Evolutionary conservation across 495 filamentous ascomycete genomes (phyloP).

Genomic region (Annulohypoxylon stygium): DNA sequence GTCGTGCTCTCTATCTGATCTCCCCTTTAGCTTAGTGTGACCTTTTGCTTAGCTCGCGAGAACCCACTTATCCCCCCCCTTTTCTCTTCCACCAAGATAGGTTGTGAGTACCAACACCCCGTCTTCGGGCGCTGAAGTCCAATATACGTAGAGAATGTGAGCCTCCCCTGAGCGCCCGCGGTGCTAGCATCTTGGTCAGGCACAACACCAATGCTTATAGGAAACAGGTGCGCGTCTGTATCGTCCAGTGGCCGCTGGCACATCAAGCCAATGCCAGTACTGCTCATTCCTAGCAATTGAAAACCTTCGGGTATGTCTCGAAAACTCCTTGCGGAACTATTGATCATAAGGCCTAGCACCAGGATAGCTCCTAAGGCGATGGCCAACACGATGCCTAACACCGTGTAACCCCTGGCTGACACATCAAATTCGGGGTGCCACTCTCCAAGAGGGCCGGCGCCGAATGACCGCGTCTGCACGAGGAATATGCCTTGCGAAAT

Average conservation of each 20-base stretch:
- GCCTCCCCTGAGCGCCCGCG: neutral
- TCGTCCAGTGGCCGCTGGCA: neutral
- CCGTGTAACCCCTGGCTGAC: neutral
- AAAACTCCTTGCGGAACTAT: neutral
- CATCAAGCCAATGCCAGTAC: neutral
- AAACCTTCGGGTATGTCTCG: neutral
- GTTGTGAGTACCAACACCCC: neutral
- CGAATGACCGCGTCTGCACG: neutral
- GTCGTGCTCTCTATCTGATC: neutral
- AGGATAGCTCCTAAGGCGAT: neutral
- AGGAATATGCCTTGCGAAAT: neutral
- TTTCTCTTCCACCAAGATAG: neutral
- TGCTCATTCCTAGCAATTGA: neutral
- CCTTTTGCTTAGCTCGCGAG: neutral
- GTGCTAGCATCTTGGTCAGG: neutral
- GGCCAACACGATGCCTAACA: neutral
- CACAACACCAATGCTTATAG: neutral
- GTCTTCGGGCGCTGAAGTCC: neutral
- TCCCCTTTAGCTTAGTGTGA: neutral
- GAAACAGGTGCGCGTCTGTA: neutral
- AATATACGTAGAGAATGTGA: neutral
- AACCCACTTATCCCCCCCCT: neutral
- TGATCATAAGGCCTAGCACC: neutral
- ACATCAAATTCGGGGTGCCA: neutral
- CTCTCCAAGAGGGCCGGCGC: neutral